Evolutionary conservation across 805 yeast genomes (phyloP).

Genomic region (Yarrowia sp.): DNA sequence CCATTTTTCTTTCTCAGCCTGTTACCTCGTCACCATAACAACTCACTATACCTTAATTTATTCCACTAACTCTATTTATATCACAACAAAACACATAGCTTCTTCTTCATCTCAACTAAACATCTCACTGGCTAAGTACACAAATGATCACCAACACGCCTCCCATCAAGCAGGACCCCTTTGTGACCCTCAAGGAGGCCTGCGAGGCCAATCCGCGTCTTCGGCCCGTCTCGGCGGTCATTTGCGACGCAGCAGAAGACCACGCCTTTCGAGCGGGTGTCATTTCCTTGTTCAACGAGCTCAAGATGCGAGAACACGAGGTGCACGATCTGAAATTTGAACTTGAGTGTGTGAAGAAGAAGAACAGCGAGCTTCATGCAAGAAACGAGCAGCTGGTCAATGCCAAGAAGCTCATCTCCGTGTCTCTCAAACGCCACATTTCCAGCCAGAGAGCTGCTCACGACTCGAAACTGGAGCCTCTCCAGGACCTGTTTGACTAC

Average conservation of each 20-base stretch:
- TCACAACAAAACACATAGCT: not conserved
- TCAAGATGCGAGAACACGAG: constrained; percentile 13
- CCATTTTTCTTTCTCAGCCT: no score
- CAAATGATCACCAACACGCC: constrained; percentile 28
- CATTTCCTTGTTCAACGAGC: constrained; percentile 24
- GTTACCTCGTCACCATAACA: not conserved
- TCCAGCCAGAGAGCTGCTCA: constrained; percentile 16
- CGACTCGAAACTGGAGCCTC: constrained; percentile 11
- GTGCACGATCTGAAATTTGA: not conserved
- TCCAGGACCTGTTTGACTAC: constrained; percentile 21
- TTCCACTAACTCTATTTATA: not conserved
- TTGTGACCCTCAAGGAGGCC: constrained; percentile 17
- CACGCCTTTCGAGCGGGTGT: not conserved
- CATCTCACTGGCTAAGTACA: not conserved
- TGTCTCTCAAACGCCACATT: constrained; percentile 5
- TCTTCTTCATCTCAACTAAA: not conserved
- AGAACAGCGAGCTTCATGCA: not conserved
- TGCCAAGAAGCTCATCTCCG: constrained; percentile 1
- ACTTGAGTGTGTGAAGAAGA: not conserved
- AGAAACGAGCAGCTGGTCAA: not conserved
- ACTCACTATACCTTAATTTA: not conserved
- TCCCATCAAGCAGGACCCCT: constrained; percentile 8
- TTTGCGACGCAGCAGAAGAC: constrained; percentile 27
- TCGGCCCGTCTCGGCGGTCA: constrained; percentile 1
- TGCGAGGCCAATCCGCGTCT: constrained; percentile 30